Evolutionary conservation across 2,329 filamentous ascomycete genomes (phyloP).

Genomic region (Botrytis fabae): DNA sequence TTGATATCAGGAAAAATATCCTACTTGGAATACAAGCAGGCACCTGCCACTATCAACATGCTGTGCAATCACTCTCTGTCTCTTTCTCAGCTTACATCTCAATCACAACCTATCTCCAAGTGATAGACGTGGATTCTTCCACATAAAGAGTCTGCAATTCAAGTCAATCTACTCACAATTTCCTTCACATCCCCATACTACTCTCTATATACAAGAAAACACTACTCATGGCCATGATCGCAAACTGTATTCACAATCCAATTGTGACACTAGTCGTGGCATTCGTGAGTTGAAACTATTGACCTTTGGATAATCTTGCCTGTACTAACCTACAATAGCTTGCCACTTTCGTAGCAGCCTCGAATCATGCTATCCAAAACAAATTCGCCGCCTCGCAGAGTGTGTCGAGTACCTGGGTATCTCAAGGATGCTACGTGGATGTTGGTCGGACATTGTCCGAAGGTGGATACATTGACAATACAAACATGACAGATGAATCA

Average conservation of each 20-base stretch:
- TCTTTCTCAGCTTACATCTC: not conserved
- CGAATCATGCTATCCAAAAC: not conserved
- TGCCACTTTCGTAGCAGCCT: not conserved
- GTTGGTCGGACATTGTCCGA: slow-evolving; percentile 31
- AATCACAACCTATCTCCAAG: not conserved
- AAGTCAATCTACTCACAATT: too few species aligned
- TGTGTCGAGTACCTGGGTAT: slow-evolving; percentile 33
- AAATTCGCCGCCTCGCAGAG: slow-evolving; percentile 19
- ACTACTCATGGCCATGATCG: not conserved
- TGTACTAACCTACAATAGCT: not conserved
- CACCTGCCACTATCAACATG: not conserved
- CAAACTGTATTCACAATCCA: not conserved
- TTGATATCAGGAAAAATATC: not conserved
- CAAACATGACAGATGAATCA: slow-evolving; percentile 34
- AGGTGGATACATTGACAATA: slow-evolving; percentile 27
- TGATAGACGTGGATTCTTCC: not conserved
- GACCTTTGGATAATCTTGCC: too few species aligned
- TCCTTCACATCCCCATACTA: not conserved
- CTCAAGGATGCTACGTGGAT: slow-evolving; percentile 36
- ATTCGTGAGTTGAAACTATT: not conserved
- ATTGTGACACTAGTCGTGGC: not conserved
- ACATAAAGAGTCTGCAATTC: not conserved
- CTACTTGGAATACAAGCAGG: not conserved
- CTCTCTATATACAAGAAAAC: not conserved
- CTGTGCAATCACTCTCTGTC: not conserved